These are phyloP conservation scores for Arachnomyces sp. DNA, from an alignment of 2,329 filamentous ascomycete genomes.

Conservation along the genomic window DNA sequence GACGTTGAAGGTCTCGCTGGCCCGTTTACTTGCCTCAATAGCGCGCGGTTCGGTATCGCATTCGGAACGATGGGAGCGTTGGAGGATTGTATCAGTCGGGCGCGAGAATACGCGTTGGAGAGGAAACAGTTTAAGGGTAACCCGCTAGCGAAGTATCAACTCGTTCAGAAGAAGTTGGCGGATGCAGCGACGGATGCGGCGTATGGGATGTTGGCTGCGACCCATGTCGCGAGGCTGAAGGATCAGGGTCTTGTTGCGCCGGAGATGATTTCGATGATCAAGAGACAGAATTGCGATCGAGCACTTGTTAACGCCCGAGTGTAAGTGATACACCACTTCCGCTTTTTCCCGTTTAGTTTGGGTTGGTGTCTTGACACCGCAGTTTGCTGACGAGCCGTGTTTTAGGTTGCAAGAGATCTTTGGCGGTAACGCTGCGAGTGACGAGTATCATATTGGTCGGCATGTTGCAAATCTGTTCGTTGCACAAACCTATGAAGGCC, in stretches of 20 bases:
- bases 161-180: constrained; percentile 94
- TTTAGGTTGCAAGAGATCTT: constrained; percentile 84
- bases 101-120: constrained; percentile 82
- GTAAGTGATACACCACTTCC: constrained; percentile 29
- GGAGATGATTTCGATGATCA: constrained; percentile 96
- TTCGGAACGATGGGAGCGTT: constrained; percentile 90
- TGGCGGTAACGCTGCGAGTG: constrained; percentile 94
- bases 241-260: constrained; percentile 80
- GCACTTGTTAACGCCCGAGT: constrained; percentile 71
- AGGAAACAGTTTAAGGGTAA: constrained; percentile 95
- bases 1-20: constrained; percentile 78
- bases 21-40: constrained; percentile 91
- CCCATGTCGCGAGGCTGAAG: constrained; percentile 88
- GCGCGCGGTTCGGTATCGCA: constrained; percentile 85
- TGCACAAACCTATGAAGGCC: constrained; percentile 95
- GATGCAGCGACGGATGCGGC: constrained; percentile 87
- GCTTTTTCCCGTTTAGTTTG: constrained; percentile 1
- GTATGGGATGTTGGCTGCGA: constrained; percentile 80
- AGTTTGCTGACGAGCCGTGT: neutral
- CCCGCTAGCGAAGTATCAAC: constrained; percentile 89
- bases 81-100: constrained; percentile 78
- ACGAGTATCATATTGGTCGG: constrained; percentile 90
- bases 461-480: constrained; percentile 96
- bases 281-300: constrained; percentile 93
- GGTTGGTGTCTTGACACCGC: constrained; percentile 11